Conservation (phyloP, 202 grass and related monocot genomes). For the Panicum virgatum region DNA sequence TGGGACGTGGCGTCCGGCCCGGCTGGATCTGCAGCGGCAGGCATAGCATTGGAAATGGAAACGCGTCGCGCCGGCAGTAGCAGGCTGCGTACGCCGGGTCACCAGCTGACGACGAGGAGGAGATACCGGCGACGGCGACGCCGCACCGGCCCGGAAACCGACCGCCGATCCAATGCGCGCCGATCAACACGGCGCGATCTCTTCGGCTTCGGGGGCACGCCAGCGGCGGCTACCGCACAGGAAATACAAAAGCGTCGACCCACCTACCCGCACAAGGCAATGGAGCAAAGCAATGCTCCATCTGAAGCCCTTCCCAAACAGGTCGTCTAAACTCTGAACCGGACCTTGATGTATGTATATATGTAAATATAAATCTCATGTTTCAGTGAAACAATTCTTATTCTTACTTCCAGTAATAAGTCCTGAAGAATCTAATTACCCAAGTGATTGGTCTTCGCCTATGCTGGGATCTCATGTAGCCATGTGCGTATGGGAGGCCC, state of each 20-base stretch:
- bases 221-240: not conserved
- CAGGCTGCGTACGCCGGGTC: not conserved
- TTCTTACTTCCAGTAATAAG: not conserved
- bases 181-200: not conserved
- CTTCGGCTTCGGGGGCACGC: not conserved
- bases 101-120: not conserved
- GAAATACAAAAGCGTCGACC: not conserved
- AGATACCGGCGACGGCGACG: conserved; percentile 43
- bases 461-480: not conserved
- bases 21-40: not conserved
- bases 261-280: not conserved
- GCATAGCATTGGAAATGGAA: not conserved
- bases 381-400: not conserved
- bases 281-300: not conserved
- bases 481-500: not conserved
- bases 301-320: not conserved
- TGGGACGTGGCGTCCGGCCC: too few relatives aligned
- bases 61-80: not conserved
- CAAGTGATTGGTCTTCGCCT: not conserved
- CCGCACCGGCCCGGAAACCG: conserved; percentile 21
- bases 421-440: not conserved
- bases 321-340: too few relatives aligned
- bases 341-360: not conserved
- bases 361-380: not conserved
- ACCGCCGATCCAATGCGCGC: conserved; percentile 23